phyloP scores from a whole-genome alignment of 306 rosid species.

The Begonia peltatifolia region DNA sequence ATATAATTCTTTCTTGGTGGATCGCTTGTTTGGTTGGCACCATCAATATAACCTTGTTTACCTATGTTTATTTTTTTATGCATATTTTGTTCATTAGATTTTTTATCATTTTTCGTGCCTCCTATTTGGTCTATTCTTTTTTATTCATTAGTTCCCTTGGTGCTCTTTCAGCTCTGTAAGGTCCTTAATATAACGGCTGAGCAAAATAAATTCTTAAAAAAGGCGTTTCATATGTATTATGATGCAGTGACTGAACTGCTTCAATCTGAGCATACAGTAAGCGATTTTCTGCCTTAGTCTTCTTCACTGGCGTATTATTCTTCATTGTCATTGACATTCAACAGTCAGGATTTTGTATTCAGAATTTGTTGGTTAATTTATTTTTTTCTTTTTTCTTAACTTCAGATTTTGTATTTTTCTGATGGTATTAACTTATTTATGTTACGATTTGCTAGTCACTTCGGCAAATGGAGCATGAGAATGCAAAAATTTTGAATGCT shows the following conservation, averaged over 20 bases:
- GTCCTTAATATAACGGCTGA: conserved; percentile 75
- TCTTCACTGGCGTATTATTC: conserved; percentile 3
- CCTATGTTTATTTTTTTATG: neutral
- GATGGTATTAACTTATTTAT: conserved; percentile 13
- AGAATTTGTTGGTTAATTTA: neutral
- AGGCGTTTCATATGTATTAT: conserved; percentile 71
- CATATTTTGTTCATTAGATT: conserved; percentile 2
- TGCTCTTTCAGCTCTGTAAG: conserved; percentile 67
- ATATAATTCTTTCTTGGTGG: neutral
- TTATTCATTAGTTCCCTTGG: conserved; percentile 20
- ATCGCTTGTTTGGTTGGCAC: neutral
- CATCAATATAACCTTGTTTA: conserved; percentile 4
- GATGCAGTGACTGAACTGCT: conserved; percentile 81
- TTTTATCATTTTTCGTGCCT: neutral
- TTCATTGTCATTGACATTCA: neutral
- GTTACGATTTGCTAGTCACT: conserved; percentile 46
- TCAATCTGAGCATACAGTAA: conserved; percentile 92
- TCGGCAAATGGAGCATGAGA: conserved; percentile 88
- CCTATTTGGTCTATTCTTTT: conserved; percentile 8
- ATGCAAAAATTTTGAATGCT: conserved; percentile 87
- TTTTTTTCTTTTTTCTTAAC: neutral
- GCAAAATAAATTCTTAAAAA: conserved; percentile 75
- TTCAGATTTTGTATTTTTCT: neutral
- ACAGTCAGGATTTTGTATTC: neutral
- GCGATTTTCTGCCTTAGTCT: conserved; percentile 15